Evolutionary conservation across 352 stramenopile species (phyloP), one percentile per base, ranked within the genome.

Genomic region (Phytophthora pistaciae): DNA sequence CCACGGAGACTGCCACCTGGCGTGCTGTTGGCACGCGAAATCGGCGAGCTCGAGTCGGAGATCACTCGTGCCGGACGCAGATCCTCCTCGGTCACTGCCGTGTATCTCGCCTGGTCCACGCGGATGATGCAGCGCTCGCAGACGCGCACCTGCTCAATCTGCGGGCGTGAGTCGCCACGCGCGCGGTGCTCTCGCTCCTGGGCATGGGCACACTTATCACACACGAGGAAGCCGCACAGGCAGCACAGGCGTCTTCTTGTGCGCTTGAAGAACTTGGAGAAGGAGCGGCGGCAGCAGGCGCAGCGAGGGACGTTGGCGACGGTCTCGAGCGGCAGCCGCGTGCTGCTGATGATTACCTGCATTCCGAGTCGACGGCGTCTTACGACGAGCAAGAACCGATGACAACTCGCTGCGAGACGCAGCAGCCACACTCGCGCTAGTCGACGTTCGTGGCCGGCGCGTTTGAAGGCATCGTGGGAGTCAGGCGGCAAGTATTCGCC

Each of bases 141-240:
- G 5, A 86, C 65, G 40, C 77, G 74, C 11, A 88, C 78, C 44
- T 82, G 63, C 20, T 82, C 79, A 27, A 80, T 72, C n/a, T 72
- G 77, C 0, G 75, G 64, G 10, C 62, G 54, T 0, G 44, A 23
- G 33, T 80, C 77, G 11, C 77, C 74, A 18, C 72, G 76, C 48
- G 72, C 65, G 2, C 61, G 68, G n/a, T 80, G 74, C 54, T 83
- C 70, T 8, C 80, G 69, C 44, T 86, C 67, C 69, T 87, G 78
- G 27, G 64, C 69, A 13, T 75, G 62, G 0, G 78, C 82, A 53
- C 80, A 90, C 52, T 79, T 82, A 21, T 86, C 72, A 46, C 82
- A 90, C 3, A 87, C 79, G 40, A 86, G 70, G 56, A 82, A 87
- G n/a, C 77, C 79, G 27, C 82, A 90, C 20, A 84, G 36, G 67